Evolutionary conservation across 2,329 filamentous ascomycete species (phyloP), one percentile per base, ranked within the genome.

Genomic region (Aspergillus glaucus): DNA sequence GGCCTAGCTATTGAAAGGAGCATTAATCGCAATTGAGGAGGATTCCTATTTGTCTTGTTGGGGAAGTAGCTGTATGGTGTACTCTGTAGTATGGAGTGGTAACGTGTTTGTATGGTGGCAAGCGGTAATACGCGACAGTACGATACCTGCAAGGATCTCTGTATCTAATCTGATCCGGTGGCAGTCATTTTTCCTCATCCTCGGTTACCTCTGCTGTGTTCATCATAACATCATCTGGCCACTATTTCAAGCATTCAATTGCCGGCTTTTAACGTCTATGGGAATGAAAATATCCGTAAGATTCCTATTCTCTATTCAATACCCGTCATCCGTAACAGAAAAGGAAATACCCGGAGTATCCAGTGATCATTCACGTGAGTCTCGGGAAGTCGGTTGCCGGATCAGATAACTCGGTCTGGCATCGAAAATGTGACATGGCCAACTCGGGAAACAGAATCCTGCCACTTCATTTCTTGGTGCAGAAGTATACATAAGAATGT

Each of bases 361-460:
- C 37, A 40, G 37, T 9, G 37, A 14, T 22, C 9, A 5, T 22
- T n/a, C 49, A 50, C 49, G 49, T 50, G 48, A 47, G 7, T 10
- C n/a, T 41, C 41, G 10, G n/a, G 44, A 22, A 26, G 26, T 22
- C 24, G 24, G 30, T 48, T 36, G 41, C 48, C 55, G 54, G 55
- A 58, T 58, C 54, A 58, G 55, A 58, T 58, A 58, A 58, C 50
- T 49, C 21, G 32, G 17, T 24, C 30, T 40, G 44, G 37, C 15
- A 47, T 15, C n/a, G 42, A n/a, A 32, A 47, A 28, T 30, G 21
- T 41, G 30, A 40, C n/a, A 21, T 12, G 24, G 8, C 39, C 46
- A 22, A 41, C 41, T 48, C 26, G 19, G 15, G 32, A 42, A 47
- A 32, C 42, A 26, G 15, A 42, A 32, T 45, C 36, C 24, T 30